phyloP scores from a whole-genome alignment of 78 protist species.

The Tieghemostelium lacteum region DNA sequence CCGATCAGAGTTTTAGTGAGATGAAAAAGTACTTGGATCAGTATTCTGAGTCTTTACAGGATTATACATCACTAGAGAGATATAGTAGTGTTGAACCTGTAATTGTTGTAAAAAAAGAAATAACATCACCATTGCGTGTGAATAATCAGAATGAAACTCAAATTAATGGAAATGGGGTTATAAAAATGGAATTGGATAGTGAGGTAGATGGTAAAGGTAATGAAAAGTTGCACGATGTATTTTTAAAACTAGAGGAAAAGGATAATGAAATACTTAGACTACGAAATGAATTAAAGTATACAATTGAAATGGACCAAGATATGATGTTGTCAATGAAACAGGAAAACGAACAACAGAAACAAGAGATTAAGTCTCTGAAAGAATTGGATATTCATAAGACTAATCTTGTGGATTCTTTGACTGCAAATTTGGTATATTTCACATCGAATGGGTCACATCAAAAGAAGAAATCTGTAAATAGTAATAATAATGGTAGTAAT shows the following conservation, averaged over 20 bases:
- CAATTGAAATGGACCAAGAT: not conserved
- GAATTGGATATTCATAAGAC: not conserved
- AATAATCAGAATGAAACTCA: not conserved
- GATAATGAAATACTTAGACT: no score
- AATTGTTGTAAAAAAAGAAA: no score
- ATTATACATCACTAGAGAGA: no score
- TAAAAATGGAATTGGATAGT: no score
- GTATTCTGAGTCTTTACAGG: no score
- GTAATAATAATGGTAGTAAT: not conserved
- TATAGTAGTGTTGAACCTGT: no score
- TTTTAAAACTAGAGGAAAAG: no score
- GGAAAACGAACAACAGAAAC: not conserved
- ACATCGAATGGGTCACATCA: not conserved
- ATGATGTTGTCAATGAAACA: not conserved
- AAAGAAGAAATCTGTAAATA: not conserved
- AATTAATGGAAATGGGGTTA: no score
- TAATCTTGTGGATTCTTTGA: not conserved
- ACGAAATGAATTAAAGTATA: no score
- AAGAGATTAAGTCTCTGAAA: not conserved
- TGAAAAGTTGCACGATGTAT: not conserved
- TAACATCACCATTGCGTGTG: no score
- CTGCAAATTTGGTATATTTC: conserved; percentile 7
- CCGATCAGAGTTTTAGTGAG: not conserved
- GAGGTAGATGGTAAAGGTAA: no score
- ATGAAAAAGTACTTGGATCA: no score